Evolutionary conservation across 2,329 filamentous ascomycete species (phyloP), one percentile per base, ranked within the genome.

Genomic region (Amylocarpus encephaloides): DNA sequence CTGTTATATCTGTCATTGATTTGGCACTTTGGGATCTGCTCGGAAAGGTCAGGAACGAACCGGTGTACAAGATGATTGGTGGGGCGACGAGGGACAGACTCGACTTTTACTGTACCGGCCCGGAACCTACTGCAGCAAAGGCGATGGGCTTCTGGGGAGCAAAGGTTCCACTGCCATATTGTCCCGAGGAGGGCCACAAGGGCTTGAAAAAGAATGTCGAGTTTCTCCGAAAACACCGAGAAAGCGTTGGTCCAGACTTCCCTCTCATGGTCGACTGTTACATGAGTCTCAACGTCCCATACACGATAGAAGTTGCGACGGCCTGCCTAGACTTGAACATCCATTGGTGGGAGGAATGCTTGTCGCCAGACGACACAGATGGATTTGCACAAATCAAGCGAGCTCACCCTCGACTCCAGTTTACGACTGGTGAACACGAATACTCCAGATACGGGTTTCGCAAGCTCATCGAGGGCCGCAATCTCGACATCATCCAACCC

Each of bases 301-400:
- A 96, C 72, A 95, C 88, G 3, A 95, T 96, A 60, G 86, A 95
- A 69, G 77, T 96, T 19, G 91, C 87, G 53, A 87, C 91, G 71
- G 85, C 84, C 46, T 89, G 85, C 66, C 80, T 88, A 61, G 83
- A 90, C 59, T 78, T 95, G 59, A 79, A 92, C 68, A 91, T 96
- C 67, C 90, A 95, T 73, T 96, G 91, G 91, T 95, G 89, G 89
- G 91, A 96, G 73, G 91, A 96, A 73, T 94, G 89, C 58, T 73
- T 96, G 55, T 86, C 84, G 29, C 91, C 91, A 10, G 91, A 96
- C 68, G 91, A 96, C 72, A 88, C 86, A 43, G 91, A 95, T 62
- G 91, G 91, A 50, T 94, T 94, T 63, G 86, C 82, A 58, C 82
- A 89, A 66, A 83, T 96, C 72, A 96, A 96, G 77, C 82, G 85